Evolutionary conservation across 1,284 basidiomycete species (phyloP), one percentile per base, ranked within the genome.

Genomic region (Mycena sp.): DNA sequence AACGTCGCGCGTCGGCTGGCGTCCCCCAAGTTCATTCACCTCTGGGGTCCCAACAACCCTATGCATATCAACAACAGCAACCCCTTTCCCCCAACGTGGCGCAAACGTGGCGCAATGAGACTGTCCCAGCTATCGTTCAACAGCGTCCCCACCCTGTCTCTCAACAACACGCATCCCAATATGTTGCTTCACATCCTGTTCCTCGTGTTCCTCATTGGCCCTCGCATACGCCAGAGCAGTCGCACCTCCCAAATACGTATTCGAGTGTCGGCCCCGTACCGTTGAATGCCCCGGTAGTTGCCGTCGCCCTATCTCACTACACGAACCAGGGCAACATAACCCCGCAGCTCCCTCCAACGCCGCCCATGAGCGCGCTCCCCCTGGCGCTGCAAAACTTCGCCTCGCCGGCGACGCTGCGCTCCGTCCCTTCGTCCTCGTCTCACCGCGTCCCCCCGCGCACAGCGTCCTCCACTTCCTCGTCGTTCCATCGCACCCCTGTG

Each of bases 291-390:
- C n/a, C n/a, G n/a, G n/a, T n/a, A n/a, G n/a, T n/a, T n/a, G n/a
- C n/a, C n/a, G n/a, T n/a, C n/a, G n/a, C n/a, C n/a, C n/a, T n/a
- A n/a, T n/a, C n/a, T n/a, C n/a, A n/a, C n/a, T n/a, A n/a, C n/a
- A 10, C 48, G 2, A 48, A 26, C 51, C 28, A n/a, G 7, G 45
- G 23, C 45, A 23, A 16, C 30, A 11, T 37, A 25, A 17, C 19
- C 4, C 32, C 50, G 3, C n/a, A 29, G 12, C 26, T 29, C 12
- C 44, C 14, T 9, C 29, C 51, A 23, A 58, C 61, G 29, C 38
- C 56, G n/a, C 62, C 56, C 11, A 63, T 63, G 37, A 63, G 55
- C 37, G 54, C 49, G 21, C 61, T 63, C 16, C 62, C 50, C 14
- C 52, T 63, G 5, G 32, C 29, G 11, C 32, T 63, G 45, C 56